These are phyloP conservation scores for Penicillium subrubescens DNA, from an alignment of 495 filamentous ascomycete genomes.

Conservation along the genomic window DNA sequence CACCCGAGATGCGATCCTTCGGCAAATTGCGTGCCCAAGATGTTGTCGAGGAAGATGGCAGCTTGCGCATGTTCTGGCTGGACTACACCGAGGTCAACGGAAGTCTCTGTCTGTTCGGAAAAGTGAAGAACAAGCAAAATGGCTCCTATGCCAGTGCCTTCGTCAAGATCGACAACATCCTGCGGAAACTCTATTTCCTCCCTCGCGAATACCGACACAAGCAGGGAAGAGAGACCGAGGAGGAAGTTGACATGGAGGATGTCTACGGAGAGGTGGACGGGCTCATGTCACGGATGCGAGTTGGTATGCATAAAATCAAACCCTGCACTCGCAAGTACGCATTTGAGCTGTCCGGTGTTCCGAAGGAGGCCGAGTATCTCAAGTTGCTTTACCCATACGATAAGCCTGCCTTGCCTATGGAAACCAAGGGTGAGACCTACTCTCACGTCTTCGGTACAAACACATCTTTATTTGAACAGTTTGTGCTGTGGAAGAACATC, in stretches of 20 bases:
- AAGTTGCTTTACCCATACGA: slow-evolving; percentile 93
- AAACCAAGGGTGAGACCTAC: slow-evolving; percentile 82
- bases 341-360: slow-evolving; percentile 86
- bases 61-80: slow-evolving; percentile 92
- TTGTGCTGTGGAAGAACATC: slow-evolving; percentile 96
- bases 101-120: slow-evolving; percentile 90
- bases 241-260: slow-evolving; percentile 85
- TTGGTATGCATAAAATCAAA: slow-evolving; percentile 92
- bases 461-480: slow-evolving; percentile 94
- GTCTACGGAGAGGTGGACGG: slow-evolving; percentile 86
- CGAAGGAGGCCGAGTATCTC: slow-evolving; percentile 85
- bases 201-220: slow-evolving; percentile 72
- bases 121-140: slow-evolving; percentile 87
- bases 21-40: slow-evolving; percentile 82
- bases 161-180: slow-evolving; percentile 92
- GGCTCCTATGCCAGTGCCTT: slow-evolving; percentile 85
- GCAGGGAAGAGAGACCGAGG: slow-evolving; percentile 67
- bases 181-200: slow-evolving; percentile 90
- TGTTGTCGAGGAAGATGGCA: slow-evolving; percentile 87
- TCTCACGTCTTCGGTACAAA: slow-evolving; percentile 94
- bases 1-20: slow-evolving; percentile 60
- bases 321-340: slow-evolving; percentile 88
- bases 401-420: slow-evolving; percentile 67
- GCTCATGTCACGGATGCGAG: slow-evolving; percentile 80
- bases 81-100: slow-evolving; percentile 95